Base-by-base conservation (phyloP, 306 rosid species). In the Fagus crenata region DNA sequence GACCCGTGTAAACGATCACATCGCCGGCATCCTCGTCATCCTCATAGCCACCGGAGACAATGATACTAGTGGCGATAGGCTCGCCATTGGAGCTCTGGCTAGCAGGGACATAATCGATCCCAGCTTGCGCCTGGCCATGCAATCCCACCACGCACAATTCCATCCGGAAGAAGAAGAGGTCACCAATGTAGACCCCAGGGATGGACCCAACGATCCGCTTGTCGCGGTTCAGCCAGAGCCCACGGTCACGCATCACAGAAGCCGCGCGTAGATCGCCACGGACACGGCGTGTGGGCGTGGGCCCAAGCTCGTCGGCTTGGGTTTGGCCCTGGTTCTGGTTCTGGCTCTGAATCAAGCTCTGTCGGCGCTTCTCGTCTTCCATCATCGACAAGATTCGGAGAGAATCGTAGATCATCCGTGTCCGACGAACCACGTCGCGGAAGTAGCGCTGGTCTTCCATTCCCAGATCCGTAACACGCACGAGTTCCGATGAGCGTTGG, bases 31-130 rank as follows among this genome's bases (percentile, higher is more conserved):
- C 99, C 39, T 88, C 85, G 53, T 92, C 99, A 63, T 92, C 99
- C 83, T 89, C 99, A 13, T 92, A 96, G 2, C 98, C 98, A 32
- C 98, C 98, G 0, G 99, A 96, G 37, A 92, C 98, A 33, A 96
- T 92, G 17, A 96, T 78, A 68, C 98, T 96, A 1, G 99, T 96
- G 2, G 99, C 99, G 78, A 96, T 89, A 1, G 99, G 93, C 82
- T 96, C 98, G 0, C 96, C 97, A 15, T 87, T 96, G 14, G 97
- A 86, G 82, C 98, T 91, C 87, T 92, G 88, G 80, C 89, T 89
- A 6, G 81, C 88, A 0, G 99, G 93, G 7, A 96, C 86, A 51
- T 89, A 96, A 77, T 96, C 98, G 60, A 96, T 96, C n/a, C 96
- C 99, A 18, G 98, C 98, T 69, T 96, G 98, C 15, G 91, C 77